Conservation (phyloP, 805 yeast species). For the Candida montana region DNA sequence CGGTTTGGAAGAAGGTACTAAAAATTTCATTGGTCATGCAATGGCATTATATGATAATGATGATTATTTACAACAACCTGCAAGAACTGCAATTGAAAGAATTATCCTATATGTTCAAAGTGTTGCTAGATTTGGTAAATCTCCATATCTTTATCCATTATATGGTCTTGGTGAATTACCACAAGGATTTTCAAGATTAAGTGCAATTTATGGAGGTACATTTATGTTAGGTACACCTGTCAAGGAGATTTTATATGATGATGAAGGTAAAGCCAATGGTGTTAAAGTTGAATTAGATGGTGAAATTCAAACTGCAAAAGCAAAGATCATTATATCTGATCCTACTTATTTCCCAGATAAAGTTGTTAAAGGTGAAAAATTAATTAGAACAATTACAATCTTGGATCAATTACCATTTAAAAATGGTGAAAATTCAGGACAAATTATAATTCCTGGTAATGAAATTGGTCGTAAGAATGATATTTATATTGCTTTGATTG, state of each 20-base stretch:
- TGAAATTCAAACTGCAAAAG: conserved; percentile 53
- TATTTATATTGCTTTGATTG: conserved; percentile 87
- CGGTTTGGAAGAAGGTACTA: conserved; percentile 88
- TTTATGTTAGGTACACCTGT: conserved; percentile 97
- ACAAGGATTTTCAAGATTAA: conserved; percentile 96
- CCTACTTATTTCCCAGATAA: conserved; percentile 90
- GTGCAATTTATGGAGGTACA: conserved; percentile 97
- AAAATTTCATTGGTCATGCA: conserved; percentile 96
- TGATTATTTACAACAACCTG: conserved; percentile 81
- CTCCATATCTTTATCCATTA: conserved; percentile 92
- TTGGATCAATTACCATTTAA: conserved; percentile 81
- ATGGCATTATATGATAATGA: conserved; percentile 97
- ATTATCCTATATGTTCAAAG: conserved; percentile 81
- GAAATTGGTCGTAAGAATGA: conserved; percentile 91
- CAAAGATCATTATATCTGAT: conserved; percentile 92
- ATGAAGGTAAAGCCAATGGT: conserved; percentile 71
- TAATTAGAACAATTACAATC: conserved; percentile 60
- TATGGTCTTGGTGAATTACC: conserved; percentile 97
- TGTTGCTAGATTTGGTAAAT: conserved; percentile 91
- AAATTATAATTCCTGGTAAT: conserved; percentile 93
- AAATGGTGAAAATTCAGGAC: conserved; percentile 79
- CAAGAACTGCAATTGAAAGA: conserved; percentile 86
- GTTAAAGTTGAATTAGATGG: conserved; percentile 85
- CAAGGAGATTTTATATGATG: conserved; percentile 77
- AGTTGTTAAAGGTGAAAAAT: conserved; percentile 33